Evolutionary conservation across 768 basidiomycete species (phyloP), one percentile per base, ranked within the genome.

Genomic region (Podaxis sp.): DNA sequence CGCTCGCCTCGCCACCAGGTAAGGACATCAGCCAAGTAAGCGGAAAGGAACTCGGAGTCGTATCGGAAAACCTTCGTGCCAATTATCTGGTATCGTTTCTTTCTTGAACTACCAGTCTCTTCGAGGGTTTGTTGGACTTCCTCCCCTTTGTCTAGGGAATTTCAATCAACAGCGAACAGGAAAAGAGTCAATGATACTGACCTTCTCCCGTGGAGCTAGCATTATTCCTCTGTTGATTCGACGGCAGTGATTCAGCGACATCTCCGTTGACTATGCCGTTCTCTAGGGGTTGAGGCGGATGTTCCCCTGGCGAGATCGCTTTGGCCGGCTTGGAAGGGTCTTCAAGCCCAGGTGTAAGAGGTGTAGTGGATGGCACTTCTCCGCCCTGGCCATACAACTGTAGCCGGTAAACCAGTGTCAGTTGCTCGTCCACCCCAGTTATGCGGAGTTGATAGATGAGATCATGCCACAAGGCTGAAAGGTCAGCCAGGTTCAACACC

Each of bases 1-100:
- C 94, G 80, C 57, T 78, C 67, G 1, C 93, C 91, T 62, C 81
- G 74, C 95, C 95, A 96, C 86, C 90, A 95, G 55, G 80, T 72
- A 2, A 94, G 72, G 0, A 88, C 77, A 57, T 79, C 79, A 1
- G 69, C 66, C 24, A 95, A 73, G 65, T 89, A 80, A 1, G 64
- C 64, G 24, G 87, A 80, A 20, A 96, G 79, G 49, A 84, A 64
- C 0, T 49, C 44, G 8, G 84, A 76, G 54, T 91, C 77, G 71
- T 89, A 80, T 0, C 48, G 24, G 64, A 96, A 92, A 24, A 71
- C 68, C 66, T 83, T 88, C 7, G 72, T 83, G 13, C 93, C 94
- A 26, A 96, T 85, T 40, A 93, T 83, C 17, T 75, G 73, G 56
- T 70, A 70, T 12, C 30, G 36, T 13, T 50, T 30, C 28, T 49